These are phyloP conservation scores for Lathyrus tuberosus DNA, from an alignment of 306 rosid species.

Conservation along the genomic window DNA sequence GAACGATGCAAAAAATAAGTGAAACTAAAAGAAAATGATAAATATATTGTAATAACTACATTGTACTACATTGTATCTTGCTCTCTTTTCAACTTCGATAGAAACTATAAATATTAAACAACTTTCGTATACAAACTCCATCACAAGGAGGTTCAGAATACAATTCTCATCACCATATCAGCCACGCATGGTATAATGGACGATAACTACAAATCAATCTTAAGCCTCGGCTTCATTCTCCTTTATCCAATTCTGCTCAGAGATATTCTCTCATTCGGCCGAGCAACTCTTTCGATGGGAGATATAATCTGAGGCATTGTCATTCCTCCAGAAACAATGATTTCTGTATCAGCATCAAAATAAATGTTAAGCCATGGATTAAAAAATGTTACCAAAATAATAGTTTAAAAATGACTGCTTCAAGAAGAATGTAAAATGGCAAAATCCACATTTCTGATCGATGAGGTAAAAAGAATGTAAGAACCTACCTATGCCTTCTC, in stretches of 20 bases:
- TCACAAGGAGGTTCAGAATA: conserved; percentile 11
- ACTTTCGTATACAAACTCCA: conserved; percentile 20
- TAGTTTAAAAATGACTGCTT: background rate
- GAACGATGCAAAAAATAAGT: background rate
- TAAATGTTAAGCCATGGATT: background rate
- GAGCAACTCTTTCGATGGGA: conserved; percentile 60
- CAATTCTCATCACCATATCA: background rate
- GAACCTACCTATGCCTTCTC: conserved; percentile 86
- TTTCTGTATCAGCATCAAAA: conserved; percentile 58
- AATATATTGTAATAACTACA: conserved; percentile 22
- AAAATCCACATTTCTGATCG: background rate
- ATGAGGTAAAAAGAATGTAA: conserved; percentile 13
- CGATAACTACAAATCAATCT: conserved; percentile 4
- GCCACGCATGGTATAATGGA: conserved; percentile 14
- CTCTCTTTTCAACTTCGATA: conserved; percentile 2
- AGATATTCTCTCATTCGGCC: conserved; percentile 61
- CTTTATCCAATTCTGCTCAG: conserved; percentile 61
- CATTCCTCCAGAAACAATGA: conserved; percentile 93
- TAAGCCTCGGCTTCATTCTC: conserved; percentile 25
- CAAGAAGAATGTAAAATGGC: conserved; percentile 12
- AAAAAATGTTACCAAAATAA: background rate
- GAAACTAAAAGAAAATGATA: background rate
- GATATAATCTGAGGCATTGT: conserved; percentile 84
- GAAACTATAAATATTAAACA: conserved; percentile 14
- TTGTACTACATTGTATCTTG: conserved; percentile 24